Base-by-base conservation (phyloP, 2,329 filamentous ascomycete species). In the Pseudogymnoascus sp. region DNA sequence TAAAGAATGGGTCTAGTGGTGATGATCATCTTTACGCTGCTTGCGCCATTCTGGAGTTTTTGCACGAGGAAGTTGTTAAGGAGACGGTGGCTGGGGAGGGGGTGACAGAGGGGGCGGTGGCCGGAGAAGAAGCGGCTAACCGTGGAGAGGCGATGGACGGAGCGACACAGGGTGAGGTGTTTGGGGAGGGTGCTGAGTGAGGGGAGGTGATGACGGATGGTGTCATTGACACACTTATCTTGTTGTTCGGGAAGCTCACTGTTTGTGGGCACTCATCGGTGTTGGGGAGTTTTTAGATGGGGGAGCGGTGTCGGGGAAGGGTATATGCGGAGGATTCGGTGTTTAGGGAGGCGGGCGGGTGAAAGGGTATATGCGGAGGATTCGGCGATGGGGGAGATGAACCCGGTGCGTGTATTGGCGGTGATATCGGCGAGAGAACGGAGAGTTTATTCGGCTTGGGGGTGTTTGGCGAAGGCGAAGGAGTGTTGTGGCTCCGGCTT, bases 31-130 rank as follows among this genome's bases (percentile, higher is more conserved):
- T 74, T 48, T 74, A 77, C 66, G 67, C 73, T 0, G 65, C 67
- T n/a, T 65, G 67, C 45, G 73, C 71, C 13, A 73, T 76, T 31
- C 54, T 76, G 39, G 68, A 66, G 23, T 77, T 76, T 63, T 67
- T 75, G 25, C 39, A 72, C 19, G 72, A 65, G 31, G 65, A 67
- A n/a, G n/a, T n/a, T n/a, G n/a, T n/a, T n/a, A n/a, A n/a, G n/a
- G n/a, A n/a, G n/a, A n/a, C n/a, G n/a, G n/a, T n/a, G n/a, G n/a
- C n/a, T n/a, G n/a, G n/a, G n/a, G n/a, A n/a, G n/a, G n/a, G n/a
- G n/a, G n/a, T n/a, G 8, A 8, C 19, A 16, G 60, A 11, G 10
- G 10, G 13, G 31, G 31, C 6, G 13, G 31, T 5, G 1, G 14
- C 14, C 2, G 36, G 1, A 5, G 14, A n/a, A 14, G 37, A 39